Percentiles rank a stretch among this genome's conserved stretches.
Conservation (phyloP, 768 basidiomycete genomes). For the Russula brevipes region DNA sequence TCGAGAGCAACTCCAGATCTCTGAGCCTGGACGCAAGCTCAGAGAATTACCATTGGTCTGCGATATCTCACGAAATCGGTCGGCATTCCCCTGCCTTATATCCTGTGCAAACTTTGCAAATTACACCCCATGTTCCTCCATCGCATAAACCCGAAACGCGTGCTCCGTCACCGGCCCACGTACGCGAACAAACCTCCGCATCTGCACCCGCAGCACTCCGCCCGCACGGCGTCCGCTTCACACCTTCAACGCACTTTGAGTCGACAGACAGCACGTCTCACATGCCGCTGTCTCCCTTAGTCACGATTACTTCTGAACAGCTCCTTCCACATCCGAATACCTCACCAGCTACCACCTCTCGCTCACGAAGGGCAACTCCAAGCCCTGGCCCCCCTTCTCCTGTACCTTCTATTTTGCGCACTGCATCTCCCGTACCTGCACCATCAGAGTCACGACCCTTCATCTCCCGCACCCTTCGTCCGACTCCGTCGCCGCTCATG, state of each 20-base stretch:
- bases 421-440: neutral
- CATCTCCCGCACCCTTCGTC: neutral
- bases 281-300: neutral
- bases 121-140: neutral
- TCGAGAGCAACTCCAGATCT: neutral
- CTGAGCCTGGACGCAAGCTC: neutral
- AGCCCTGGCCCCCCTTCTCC: neutral
- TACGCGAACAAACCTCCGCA: neutral
- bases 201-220: conserved; percentile 2
- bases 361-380: neutral
- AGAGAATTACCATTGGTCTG: neutral
- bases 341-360: neutral
- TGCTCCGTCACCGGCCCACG: neutral
- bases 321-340: conserved; percentile 5
- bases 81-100: neutral
- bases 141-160: neutral
- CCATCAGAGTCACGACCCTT: neutral
- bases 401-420: neutral
- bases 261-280: conserved; percentile 1
- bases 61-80: conserved; percentile 5
- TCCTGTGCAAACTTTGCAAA: neutral
- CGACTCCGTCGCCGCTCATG: conserved; percentile 7
- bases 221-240: conserved; percentile 15
- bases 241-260: conserved; percentile 17
- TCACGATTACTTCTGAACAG: neutral